Base-by-base conservation (phyloP, 805 yeast species). In the Starmerella ratchasimensis region DNA sequence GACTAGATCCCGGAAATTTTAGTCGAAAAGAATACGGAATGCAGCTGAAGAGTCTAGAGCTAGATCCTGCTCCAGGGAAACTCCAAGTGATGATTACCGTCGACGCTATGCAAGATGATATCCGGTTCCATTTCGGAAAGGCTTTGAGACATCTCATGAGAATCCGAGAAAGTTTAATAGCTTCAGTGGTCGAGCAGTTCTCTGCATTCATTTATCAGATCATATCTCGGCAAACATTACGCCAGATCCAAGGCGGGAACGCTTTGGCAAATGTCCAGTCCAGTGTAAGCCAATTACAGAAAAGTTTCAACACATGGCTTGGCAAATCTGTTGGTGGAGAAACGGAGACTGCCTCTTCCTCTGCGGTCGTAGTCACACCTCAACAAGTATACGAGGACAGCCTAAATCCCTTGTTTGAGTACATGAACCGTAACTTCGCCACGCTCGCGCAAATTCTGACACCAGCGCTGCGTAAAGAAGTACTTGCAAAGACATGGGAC, bases 401-500 rank as follows among this genome's bases (percentile, higher is more conserved):
- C 3, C 65, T 83, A 56, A 64, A 68, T 46, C 88, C 93, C 0
- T 59, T 83, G 27, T 80, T 76, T 53, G 78, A 79, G 43, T 80
- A 79, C 49, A 60, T 82, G 52, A 79, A 80, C 48, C 63, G 72
- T 34, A 81, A 78, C 48, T 63, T 82, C 33, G 67, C 67, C 37
- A 74, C 77, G 1, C 58, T 82, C 28, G 83, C 82, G 0, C 60
- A 68, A 9, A 66, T 62, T 27, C 56, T 82, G 28, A 69, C 81
- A 0, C 61, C 65, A 15, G 73, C 67, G 1, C 57, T 78, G 24
- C 57, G 78, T 14, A 53, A 69, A 36, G 69, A 71, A 45, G 80
- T 81, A 0, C 78, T 82, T 80, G 51, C 76, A 1, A 77, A 76
- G 36, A 72, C 88, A 0, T 88, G 97, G 97, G 60, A 62, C n/a